Evolutionary conservation across 768 basidiomycete genomes (phyloP).

Genomic region (Suillus subalutaceus): DNA sequence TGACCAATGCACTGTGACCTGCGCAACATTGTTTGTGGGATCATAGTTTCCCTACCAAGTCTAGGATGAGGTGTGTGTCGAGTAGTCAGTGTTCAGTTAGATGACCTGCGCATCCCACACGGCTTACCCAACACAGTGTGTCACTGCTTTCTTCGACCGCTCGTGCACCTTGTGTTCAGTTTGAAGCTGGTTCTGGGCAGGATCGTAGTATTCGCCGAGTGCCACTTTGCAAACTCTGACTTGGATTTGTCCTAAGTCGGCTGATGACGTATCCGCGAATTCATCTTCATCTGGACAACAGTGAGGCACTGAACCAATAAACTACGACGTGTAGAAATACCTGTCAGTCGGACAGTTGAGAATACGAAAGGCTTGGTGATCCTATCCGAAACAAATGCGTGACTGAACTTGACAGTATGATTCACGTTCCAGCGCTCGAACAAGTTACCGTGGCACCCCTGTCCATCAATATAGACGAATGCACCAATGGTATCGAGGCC

Average conservation of each 20-base stretch:
- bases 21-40: background rate
- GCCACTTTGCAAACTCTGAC: background rate
- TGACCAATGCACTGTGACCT: background rate
- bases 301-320: slow-evolving; percentile 12
- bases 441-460: slow-evolving; percentile 8
- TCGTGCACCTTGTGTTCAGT: slow-evolving; percentile 30
- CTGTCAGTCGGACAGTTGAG: slow-evolving; percentile 30
- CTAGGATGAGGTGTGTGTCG: slow-evolving; percentile 13
- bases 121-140: slow-evolving; percentile 30
- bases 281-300: slow-evolving; percentile 29
- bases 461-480: slow-evolving; percentile 25
- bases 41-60: slow-evolving; percentile 25
- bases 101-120: slow-evolving; percentile 24
- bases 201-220: background rate
- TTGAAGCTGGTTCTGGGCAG: background rate
- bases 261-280: slow-evolving; percentile 18
- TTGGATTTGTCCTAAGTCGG: slow-evolving; percentile 11
- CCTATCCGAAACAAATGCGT: slow-evolving; percentile 17
- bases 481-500: background rate
- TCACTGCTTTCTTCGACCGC: slow-evolving; percentile 34
- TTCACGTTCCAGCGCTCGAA: background rate
- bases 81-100: background rate
- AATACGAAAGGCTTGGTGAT: slow-evolving; percentile 27
- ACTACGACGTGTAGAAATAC: slow-evolving; percentile 19
- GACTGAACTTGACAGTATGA: background rate